Conservation (phyloP, 2,329 filamentous ascomycete genomes). For the Ascochyta pisi region DNA sequence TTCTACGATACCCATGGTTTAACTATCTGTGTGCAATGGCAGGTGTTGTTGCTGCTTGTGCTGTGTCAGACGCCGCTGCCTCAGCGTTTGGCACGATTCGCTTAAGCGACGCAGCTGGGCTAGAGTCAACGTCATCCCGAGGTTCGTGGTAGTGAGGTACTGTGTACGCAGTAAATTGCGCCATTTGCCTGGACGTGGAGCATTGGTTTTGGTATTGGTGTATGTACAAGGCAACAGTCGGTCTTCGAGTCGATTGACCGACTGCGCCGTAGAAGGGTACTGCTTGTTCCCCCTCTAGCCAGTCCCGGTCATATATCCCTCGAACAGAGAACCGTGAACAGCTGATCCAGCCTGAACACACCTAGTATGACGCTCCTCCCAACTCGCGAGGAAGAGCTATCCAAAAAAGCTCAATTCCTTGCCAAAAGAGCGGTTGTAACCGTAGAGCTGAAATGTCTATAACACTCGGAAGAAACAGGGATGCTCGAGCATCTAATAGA, state of each 20-base stretch:
- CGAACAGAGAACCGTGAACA: slow-evolving; percentile 9
- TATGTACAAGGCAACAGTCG: slow-evolving; percentile 32
- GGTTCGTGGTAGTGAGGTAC: slow-evolving; percentile 10
- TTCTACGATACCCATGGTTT: background rate
- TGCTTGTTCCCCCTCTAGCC: slow-evolving; percentile 8
- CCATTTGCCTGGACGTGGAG: slow-evolving; percentile 19
- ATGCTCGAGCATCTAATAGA: background rate
- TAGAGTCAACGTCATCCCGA: slow-evolving; percentile 28
- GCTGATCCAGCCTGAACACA: slow-evolving; percentile 13
- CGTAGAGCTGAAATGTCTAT: slow-evolving; percentile 14
- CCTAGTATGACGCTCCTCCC: slow-evolving; percentile 7
- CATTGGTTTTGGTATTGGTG: slow-evolving; percentile 25
- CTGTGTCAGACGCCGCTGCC: slow-evolving; percentile 6
- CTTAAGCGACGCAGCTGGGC: slow-evolving; percentile 17
- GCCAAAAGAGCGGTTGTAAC: slow-evolving; percentile 4
- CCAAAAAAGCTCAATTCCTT: slow-evolving; percentile 14
- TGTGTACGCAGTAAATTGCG: slow-evolving; percentile 2
- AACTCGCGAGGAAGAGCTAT: slow-evolving; percentile 16
- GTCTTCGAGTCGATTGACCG: slow-evolving; percentile 16
- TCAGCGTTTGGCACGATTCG: slow-evolving; percentile 17
- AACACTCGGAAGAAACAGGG: background rate
- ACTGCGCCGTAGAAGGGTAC: slow-evolving; percentile 16
- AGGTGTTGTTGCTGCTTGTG: slow-evolving; percentile 1
- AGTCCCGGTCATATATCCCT: background rate
- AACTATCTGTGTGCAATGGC: background rate